Evolutionary conservation across 768 basidiomycete genomes (phyloP).

Genomic region (Fistulinella prunicolor): DNA sequence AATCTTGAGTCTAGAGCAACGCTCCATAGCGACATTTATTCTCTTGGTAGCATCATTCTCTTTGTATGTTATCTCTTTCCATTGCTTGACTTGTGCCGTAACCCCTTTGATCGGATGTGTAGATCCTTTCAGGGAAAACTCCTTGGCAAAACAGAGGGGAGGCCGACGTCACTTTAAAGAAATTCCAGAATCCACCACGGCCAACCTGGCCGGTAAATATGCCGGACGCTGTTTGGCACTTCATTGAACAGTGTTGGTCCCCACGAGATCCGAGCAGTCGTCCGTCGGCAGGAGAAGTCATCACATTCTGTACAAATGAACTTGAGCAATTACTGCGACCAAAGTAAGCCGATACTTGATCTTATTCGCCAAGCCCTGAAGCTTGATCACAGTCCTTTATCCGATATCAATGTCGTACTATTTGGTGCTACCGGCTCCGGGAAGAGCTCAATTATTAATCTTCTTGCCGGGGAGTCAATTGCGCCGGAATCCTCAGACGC

Average conservation of each 20-base stretch:
- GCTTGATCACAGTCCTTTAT: too few relatives aligned
- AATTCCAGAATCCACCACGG: background rate
- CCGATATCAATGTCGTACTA: too few relatives aligned
- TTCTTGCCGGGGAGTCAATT: too few relatives aligned
- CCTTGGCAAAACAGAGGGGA: background rate
- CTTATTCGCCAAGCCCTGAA: too few relatives aligned
- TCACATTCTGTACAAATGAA: background rate
- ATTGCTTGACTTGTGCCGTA: background rate
- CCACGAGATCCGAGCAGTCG: background rate
- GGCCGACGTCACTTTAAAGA: background rate
- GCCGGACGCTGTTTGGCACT: background rate
- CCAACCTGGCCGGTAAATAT: slow-evolving; percentile 1
- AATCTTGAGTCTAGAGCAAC: background rate
- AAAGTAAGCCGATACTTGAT: background rate
- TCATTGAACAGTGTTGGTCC: slow-evolving; percentile 7
- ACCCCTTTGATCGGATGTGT: background rate
- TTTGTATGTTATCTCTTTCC: background rate
- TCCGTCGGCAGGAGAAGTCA: background rate
- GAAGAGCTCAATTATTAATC: too few relatives aligned
- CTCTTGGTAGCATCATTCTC: slow-evolving; percentile 6
- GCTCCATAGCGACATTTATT: slow-evolving; percentile 2
- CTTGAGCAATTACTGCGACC: background rate
- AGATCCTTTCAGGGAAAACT: slow-evolving; percentile 1
- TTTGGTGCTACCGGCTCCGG: too few relatives aligned
- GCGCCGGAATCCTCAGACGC: too few relatives aligned